Evolutionary conservation across 148 eudicot genomes (phyloP).

Genomic region (Rhododendron griersonianum): DNA sequence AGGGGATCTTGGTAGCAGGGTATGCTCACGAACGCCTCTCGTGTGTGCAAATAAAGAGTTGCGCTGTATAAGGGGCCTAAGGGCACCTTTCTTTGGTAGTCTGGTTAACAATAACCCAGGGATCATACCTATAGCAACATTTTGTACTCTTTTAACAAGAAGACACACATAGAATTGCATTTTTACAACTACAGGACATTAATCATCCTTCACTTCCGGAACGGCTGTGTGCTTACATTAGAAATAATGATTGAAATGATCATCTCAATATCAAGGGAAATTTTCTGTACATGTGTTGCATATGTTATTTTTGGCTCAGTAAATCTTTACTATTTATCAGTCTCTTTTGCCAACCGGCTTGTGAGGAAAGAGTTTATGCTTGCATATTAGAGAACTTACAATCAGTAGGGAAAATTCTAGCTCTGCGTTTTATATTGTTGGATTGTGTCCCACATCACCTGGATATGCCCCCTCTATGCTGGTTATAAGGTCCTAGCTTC

Average conservation of each 20-base stretch:
- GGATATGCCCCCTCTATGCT: no score
- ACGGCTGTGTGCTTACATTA: not conserved
- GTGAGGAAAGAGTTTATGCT: not conserved
- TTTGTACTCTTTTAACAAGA: not conserved
- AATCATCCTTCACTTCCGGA: not conserved
- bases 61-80: not conserved
- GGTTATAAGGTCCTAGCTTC: no score
- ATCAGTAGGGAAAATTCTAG: not conserved
- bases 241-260: not conserved
- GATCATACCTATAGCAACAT: not conserved
- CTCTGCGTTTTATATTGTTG: not conserved
- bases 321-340: not conserved
- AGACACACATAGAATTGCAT: not conserved
- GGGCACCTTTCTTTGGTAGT: not conserved
- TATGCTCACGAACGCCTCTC: constrained; percentile 14
- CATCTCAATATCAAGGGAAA: not conserved
- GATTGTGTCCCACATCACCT: no score
- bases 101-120: not conserved
- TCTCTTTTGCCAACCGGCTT: not conserved
- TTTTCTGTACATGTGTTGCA: not conserved
- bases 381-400: not conserved
- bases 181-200: not conserved
- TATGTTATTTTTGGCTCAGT: not conserved
- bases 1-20: constrained; percentile 41
- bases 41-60: not conserved